Evolutionary conservation across 2,329 filamentous ascomycete species (phyloP).

Genomic region (Neonectria neomacrospora): DNA sequence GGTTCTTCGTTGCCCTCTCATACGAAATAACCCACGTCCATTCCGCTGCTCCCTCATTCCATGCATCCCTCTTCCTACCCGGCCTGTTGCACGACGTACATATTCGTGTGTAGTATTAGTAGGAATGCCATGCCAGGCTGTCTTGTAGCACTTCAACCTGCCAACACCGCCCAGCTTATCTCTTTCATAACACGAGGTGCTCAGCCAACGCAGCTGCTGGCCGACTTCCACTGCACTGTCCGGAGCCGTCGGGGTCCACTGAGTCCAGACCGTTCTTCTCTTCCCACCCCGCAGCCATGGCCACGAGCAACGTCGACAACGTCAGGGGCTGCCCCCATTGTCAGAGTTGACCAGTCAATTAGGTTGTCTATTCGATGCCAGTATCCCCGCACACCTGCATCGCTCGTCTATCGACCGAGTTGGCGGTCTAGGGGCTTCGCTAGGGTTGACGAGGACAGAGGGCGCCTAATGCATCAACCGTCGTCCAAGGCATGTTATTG

Average conservation of each 20-base stretch:
- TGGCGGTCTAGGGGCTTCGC: neutral
- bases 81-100: neutral
- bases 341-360: constrained; percentile 10
- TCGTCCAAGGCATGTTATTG: constrained; percentile 17
- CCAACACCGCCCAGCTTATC: neutral
- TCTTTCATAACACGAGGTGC: neutral
- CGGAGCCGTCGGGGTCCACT: neutral
- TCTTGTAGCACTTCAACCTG: neutral
- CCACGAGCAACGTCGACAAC: neutral
- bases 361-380: constrained; percentile 16
- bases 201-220: neutral
- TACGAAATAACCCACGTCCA: neutral
- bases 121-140: constrained; percentile 13
- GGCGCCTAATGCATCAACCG: constrained; percentile 14
- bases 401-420: constrained; percentile 21
- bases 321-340: constrained; percentile 1
- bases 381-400: constrained; percentile 24
- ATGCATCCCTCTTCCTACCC: neutral
- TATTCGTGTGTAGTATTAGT: neutral
- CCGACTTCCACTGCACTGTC: neutral
- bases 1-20: neutral
- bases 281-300: neutral
- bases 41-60: constrained; percentile 12
- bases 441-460: neutral
- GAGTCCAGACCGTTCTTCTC: constrained; percentile 2